Evolutionary conservation across 495 filamentous ascomycete species (phyloP).

Genomic region (Penicillium desertorum): DNA sequence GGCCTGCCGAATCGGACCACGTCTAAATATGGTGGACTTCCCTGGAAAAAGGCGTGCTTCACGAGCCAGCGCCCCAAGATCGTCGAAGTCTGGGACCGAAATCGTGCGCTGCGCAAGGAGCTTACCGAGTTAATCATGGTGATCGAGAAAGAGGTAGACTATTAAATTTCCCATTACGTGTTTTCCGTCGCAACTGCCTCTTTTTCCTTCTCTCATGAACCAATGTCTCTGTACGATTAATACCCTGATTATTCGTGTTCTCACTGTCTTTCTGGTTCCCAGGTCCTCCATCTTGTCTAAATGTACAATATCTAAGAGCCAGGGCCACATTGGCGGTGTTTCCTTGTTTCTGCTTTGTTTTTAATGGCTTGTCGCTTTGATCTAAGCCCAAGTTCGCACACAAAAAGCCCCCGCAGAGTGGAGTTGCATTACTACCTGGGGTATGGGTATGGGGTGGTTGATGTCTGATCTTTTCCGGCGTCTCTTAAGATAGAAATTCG

Average conservation of each 20-base stretch:
- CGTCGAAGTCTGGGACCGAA: constrained; percentile 45
- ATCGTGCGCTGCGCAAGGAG: constrained; percentile 45
- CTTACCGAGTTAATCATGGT: constrained; percentile 48
- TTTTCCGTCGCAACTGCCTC: constrained; percentile 1
- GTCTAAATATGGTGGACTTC: constrained; percentile 33
- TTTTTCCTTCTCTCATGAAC: constrained; percentile 17
- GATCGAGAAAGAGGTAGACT: constrained; percentile 45
- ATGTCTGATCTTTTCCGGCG: constrained; percentile 24
- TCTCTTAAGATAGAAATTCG: constrained; percentile 21
- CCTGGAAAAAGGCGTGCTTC: constrained; percentile 47
- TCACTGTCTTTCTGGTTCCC: constrained; percentile 3
- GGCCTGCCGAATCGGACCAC: constrained; percentile 56
- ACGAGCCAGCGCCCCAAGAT: constrained; percentile 44
- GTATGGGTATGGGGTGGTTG: constrained; percentile 14
- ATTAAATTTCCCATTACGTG: constrained; percentile 23
- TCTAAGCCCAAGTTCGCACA: constrained; percentile 4
- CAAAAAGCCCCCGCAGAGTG: constrained; percentile 18
- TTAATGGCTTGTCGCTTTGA: neutral
- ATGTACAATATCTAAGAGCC: constrained; percentile 8
- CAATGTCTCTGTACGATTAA: constrained; percentile 27
- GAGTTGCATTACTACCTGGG: constrained; percentile 17
- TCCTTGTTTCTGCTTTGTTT: constrained; percentile 5
- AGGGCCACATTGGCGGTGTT: constrained; percentile 4
- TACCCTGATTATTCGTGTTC: constrained; percentile 21
- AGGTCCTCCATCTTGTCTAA: constrained; percentile 4